Percentiles rank a stretch among this genome's conserved stretches.
Conservation (phyloP, 352 stramenopile species). For the Phytophthora fragariae region DNA sequence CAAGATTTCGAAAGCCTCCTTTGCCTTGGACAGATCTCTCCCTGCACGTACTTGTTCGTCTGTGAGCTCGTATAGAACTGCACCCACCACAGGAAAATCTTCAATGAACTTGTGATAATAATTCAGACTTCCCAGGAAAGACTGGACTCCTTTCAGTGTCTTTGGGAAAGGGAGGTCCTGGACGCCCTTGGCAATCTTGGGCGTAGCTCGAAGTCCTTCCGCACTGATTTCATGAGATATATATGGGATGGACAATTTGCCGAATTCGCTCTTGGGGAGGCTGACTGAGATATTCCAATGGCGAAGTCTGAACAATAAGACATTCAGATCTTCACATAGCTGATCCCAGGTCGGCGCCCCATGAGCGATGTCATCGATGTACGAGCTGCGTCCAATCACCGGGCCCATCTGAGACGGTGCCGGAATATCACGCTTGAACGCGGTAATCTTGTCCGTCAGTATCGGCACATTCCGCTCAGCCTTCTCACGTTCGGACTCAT, state of each 20-base stretch:
- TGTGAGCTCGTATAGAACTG: too few species aligned
- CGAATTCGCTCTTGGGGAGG: background rate
- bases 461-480: background rate
- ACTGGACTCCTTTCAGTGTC: background rate
- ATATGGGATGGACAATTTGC: background rate
- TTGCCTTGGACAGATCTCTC: background rate
- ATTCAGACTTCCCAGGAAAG: too few species aligned
- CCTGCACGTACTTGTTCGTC: too few species aligned
- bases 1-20: slow-evolving; percentile 1
- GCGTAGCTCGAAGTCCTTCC: background rate
- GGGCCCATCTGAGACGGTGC: background rate
- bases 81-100: too few species aligned
- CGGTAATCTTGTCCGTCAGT: background rate
- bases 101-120: too few species aligned
- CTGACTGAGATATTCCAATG: slow-evolving; percentile 12
- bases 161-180: background rate
- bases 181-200: background rate
- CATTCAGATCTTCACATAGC: background rate
- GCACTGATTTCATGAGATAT: slow-evolving; percentile 1
- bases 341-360: background rate
- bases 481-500: background rate
- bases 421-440: background rate
- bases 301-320: background rate
- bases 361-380: slow-evolving; percentile 2
- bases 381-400: background rate